A percentile compares a stretch with the other conserved stretches of the same genome.
These are phyloP conservation scores for Chamaecrista fasciculata DNA, from an alignment of 306 rosid species.

Conservation along the genomic window DNA sequence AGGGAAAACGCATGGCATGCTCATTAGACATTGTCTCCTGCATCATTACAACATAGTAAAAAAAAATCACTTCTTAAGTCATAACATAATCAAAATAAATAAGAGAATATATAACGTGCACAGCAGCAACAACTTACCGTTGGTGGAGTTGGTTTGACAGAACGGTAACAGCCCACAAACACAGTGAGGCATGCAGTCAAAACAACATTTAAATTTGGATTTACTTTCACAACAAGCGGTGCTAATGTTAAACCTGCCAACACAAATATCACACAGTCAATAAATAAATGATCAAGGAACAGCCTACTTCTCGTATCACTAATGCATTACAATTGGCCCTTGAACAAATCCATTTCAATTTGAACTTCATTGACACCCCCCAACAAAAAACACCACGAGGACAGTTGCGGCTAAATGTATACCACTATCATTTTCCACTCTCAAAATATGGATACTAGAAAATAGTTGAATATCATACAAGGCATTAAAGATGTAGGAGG, in stretches of 20 bases:
- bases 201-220: slow-evolving; percentile 86
- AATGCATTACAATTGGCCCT: neutral
- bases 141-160: slow-evolving; percentile 97
- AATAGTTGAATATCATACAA: neutral
- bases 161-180: slow-evolving; percentile 93
- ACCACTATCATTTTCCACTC: neutral
- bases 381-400: neutral
- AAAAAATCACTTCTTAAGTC: slow-evolving; percentile 2
- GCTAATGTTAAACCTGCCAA: slow-evolving; percentile 85
- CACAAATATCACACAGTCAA: slow-evolving; percentile 16
- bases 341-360: neutral
- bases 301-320: neutral
- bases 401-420: neutral
- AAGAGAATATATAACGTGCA: neutral
- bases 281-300: neutral
- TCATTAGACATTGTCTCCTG: slow-evolving; percentile 99
- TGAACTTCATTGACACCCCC: neutral
- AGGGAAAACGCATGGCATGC: slow-evolving; percentile 99
- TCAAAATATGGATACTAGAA: neutral
- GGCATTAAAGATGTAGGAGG: neutral
- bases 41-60: slow-evolving; percentile 33
- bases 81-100: neutral
- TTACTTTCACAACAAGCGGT: slow-evolving; percentile 84
- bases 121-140: slow-evolving; percentile 50
- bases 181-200: slow-evolving; percentile 88